Evolutionary conservation across 306 rosid species (phyloP).

Genomic region (Neltuma alba): DNA sequence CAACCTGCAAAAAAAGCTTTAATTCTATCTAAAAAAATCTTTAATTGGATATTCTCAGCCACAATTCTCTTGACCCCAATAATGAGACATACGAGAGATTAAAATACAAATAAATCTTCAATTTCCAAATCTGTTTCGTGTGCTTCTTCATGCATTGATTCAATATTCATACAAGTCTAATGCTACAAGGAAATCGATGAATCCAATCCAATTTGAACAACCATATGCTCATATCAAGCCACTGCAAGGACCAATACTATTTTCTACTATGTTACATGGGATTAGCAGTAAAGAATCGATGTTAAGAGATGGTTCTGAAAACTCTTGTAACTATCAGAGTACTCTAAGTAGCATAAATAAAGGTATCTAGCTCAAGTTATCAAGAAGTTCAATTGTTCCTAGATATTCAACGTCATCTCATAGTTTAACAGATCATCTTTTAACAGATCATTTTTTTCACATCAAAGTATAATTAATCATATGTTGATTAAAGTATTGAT

Average conservation of each 20-base stretch:
- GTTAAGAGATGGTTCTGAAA: too few species aligned
- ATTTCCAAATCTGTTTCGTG: neutral
- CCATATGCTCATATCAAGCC: neutral
- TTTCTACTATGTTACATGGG: neutral
- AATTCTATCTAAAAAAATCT: neutral
- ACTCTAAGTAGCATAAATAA: too few species aligned
- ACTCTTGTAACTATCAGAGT: too few species aligned
- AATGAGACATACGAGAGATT: neutral
- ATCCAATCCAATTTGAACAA: neutral
- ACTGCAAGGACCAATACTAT: neutral
- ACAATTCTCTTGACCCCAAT: constrained; percentile 9
- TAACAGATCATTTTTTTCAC: too few species aligned
- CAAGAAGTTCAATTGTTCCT: too few species aligned
- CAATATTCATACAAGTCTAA: neutral
- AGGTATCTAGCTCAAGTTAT: too few species aligned
- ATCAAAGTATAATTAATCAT: too few species aligned
- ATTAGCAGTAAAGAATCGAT: too few species aligned
- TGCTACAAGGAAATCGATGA: neutral
- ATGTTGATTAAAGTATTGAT: too few species aligned
- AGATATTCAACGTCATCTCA: too few species aligned
- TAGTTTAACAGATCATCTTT: too few species aligned
- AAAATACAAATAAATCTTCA: neutral
- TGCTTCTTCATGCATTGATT: constrained; percentile 1
- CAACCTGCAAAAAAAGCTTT: constrained; percentile 75
- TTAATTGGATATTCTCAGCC: constrained; percentile 28